Base-by-base conservation (phyloP, 2,329 filamentous ascomycete genomes). In the Cercospora berteroae region DNA sequence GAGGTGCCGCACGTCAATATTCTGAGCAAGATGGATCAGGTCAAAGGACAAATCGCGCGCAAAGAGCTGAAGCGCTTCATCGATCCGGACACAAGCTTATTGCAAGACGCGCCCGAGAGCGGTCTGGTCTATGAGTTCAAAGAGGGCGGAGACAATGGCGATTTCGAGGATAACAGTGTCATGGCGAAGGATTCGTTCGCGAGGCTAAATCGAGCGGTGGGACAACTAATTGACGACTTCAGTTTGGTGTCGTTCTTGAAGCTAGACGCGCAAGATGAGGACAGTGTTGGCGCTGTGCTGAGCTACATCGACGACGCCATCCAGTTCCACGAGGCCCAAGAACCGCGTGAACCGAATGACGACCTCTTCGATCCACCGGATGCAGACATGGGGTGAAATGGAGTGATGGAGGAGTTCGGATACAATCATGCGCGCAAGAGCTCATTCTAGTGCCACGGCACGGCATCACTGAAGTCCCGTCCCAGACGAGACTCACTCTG, bases 1-100 rank as follows among this genome's bases (percentile, higher is more conserved):
- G 95, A 98, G 81, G 88, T 98, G 71, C 95, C 95, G 4, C 95
- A 99, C 78, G 88, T 99, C 77, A 99, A 99, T 78, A 90, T 99
- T 68, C 83, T 99, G 65, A 96, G 91, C 77, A 99, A 99, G 82
- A 98, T 98, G 94, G 95, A 99, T 78, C 86, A 98, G 69, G 89
- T 98, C 72, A 95, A 95, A 78, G 93, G 92, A 44, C 92, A 95
- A 79, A 87, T 98, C 27, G 89, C 89, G 67, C 93, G 93, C 80
- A 90, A 90, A 79, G 93, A 98, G 74, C 79, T 99, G 68, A 96
- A 96, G 81, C 87, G 92, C 23, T 99, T 97, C 77, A 83, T 96
- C 65, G 93, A 94, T 63, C 93, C 95, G 0, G 94, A 98, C 77
- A 88, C 90, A 4, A 88, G 88, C 23, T 81, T 97, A 56, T 82